Percentiles rank a stretch among this genome's conserved stretches.
These are phyloP conservation scores for Neurospora tetrasperma DNA, from an alignment of 495 filamentous ascomycete genomes.

Conservation along the genomic window DNA sequence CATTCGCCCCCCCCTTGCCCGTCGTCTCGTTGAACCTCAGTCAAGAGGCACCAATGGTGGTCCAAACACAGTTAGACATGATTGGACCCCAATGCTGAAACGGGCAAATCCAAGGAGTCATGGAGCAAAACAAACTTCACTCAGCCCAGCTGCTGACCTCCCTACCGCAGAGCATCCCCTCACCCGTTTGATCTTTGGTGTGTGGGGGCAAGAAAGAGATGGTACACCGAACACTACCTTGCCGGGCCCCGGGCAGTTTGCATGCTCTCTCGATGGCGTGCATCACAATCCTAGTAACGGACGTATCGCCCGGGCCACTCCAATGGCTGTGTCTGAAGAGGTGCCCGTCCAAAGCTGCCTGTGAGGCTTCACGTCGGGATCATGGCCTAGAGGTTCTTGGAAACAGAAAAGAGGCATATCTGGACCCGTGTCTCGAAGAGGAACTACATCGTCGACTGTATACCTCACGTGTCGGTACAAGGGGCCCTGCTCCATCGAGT, in stretches of 20 bases:
- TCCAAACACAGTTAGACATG: neutral
- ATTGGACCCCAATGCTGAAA: neutral
- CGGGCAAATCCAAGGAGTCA: neutral
- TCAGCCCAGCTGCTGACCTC: neutral
- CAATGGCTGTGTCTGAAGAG: conserved; percentile 6
- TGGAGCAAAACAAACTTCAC: neutral
- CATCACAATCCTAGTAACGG: conserved; percentile 12
- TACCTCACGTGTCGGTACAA: conserved; percentile 21
- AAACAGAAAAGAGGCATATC: neutral
- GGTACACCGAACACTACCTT: neutral
- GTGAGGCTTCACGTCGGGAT: conserved; percentile 5
- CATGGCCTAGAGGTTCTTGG: conserved; percentile 6
- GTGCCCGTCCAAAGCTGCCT: neutral
- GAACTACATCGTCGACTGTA: conserved; percentile 1
- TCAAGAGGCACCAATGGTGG: neutral
- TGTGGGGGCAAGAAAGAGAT: neutral
- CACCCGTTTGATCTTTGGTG: neutral
- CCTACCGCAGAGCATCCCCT: neutral
- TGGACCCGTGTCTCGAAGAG: conserved; percentile 4
- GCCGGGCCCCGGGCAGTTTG: conserved; percentile 2
- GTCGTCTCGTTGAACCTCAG: neutral
- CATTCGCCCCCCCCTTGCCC: neutral
- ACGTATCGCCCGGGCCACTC: conserved; percentile 5
- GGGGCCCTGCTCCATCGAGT: conserved; percentile 9
- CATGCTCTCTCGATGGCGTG: conserved; percentile 5